Evolutionary conservation across 1,284 basidiomycete species (phyloP), one percentile per base, ranked within the genome.

Genomic region (Inonotus obliquus): DNA sequence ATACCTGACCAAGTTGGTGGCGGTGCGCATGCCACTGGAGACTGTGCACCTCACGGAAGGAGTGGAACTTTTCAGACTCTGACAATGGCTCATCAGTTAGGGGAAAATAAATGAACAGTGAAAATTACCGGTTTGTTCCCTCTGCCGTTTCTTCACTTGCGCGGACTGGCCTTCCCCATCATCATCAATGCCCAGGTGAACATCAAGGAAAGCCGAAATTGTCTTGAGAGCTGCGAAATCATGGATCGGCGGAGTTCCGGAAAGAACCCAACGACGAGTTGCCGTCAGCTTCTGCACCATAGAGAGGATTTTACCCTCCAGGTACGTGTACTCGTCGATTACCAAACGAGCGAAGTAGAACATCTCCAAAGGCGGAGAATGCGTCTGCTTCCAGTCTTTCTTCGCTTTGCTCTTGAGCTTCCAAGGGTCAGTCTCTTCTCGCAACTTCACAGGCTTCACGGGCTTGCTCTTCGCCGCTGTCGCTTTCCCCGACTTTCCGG

Each of bases 261-360:
- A 98, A n/a, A 98, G 81, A 2, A 98, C 92, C 95, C 95, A 98
- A 60, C 87, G 89, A 64, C 91, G 83, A 61, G 89, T 86, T 0
- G 92, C 89, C 25, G 86, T 83, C 25, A 96, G 74, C 44, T 82
- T 84, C 2, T 92, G 92, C 32, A 96, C 81, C 67, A 95, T 82
- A 1, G 91, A 80, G 60, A 92, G 87, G 7, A 87, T 81, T 68
- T 91, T 87, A 58, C 90, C 92, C 39, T 90, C 86, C 14, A 96
- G 81, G 71, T 98, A 98, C 0, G 95, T 96, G 73, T 96, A 98
- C 73, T 98, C 95, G 75, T 98, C 96, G 52, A 97, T 87, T 56
- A 97, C 89, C 54, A 92, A 84, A 2, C 95, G 88, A 6, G 91
- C 80, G 72, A 92, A 96, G 73, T 93, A 83, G 81, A 98, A 97